These are phyloP conservation scores for Alternaria metachromatica DNA, from an alignment of 2,329 filamentous ascomycete genomes.

Conservation along the genomic window DNA sequence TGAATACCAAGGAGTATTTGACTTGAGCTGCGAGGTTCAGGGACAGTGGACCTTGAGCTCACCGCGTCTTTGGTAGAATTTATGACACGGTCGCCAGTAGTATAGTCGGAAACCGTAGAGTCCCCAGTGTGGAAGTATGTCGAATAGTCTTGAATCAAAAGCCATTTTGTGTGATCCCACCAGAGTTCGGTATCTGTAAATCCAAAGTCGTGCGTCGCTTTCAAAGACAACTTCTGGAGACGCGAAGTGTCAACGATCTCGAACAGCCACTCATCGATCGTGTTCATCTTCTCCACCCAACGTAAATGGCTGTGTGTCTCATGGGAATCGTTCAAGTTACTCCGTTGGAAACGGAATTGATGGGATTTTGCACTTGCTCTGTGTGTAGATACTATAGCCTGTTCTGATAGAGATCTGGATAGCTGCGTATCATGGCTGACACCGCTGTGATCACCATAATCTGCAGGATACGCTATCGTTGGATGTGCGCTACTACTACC, in stretches of 20 bases:
- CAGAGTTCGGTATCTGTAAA: background rate
- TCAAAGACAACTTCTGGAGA: background rate
- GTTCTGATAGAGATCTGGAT: background rate
- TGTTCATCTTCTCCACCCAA: background rate
- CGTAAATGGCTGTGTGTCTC: background rate
- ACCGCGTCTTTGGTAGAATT: too few relatives aligned
- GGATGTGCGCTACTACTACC: accelerated
- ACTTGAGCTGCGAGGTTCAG: too few relatives aligned
- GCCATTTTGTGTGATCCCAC: background rate
- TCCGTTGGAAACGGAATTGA: too few relatives aligned
- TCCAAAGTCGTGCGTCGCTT: background rate
- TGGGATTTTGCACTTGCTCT: background rate
- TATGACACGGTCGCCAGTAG: too few relatives aligned
- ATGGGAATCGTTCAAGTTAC: too few relatives aligned
- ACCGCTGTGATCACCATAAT: background rate
- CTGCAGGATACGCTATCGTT: background rate
- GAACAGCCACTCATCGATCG: background rate
- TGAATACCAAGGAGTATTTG: too few relatives aligned
- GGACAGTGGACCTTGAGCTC: too few relatives aligned
- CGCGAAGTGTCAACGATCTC: background rate
- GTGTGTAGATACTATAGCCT: accelerated
- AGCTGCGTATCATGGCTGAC: background rate
- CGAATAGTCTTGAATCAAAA: background rate
- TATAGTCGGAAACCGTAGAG: background rate
- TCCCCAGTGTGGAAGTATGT: background rate